Evolutionary conservation across 768 basidiomycete species (phyloP).

Genomic region (Ephemerocybe angulata): DNA sequence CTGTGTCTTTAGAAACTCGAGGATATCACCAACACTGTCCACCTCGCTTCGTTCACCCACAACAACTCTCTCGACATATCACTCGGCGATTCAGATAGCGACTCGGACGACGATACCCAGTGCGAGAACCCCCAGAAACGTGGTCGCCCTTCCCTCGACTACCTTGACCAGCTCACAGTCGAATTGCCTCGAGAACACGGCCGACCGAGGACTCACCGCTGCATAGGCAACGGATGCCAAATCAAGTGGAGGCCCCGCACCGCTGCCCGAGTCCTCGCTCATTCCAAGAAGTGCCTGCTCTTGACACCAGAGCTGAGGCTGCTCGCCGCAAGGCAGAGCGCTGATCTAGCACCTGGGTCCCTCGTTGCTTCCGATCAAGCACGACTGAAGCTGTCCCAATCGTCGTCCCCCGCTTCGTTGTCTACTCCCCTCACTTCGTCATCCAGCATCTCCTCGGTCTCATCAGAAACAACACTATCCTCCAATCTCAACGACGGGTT

Average conservation of each 20-base stretch:
- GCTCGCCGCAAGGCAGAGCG: conserved; percentile 9
- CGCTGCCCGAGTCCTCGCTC: conserved; percentile 8
- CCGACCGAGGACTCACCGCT: background rate
- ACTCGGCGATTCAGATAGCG: background rate
- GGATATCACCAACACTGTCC: background rate
- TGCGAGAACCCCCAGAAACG: too few species aligned
- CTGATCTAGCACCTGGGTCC: conserved; percentile 12
- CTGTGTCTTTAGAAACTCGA: background rate
- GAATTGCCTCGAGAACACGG: background rate
- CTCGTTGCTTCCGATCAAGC: conserved; percentile 3
- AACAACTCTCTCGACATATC: background rate
- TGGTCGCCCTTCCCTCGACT: conserved; percentile 7
- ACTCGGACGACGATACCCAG: background rate
- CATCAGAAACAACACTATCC: background rate
- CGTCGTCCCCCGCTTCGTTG: background rate
- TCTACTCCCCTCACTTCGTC: background rate
- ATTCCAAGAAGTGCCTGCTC: conserved; percentile 13
- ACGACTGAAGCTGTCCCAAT: too few species aligned
- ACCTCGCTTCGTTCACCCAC: background rate
- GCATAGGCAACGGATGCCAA: conserved; percentile 4
- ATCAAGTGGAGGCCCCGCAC: conserved; percentile 2
- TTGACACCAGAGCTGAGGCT: conserved; percentile 7
- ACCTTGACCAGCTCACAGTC: conserved; percentile 9
- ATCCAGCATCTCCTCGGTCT: background rate
- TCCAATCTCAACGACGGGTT: conserved; percentile 10